Evolutionary conservation across 169 alveolate genomes (phyloP).

Genomic region (Cryptosporidium canis): DNA sequence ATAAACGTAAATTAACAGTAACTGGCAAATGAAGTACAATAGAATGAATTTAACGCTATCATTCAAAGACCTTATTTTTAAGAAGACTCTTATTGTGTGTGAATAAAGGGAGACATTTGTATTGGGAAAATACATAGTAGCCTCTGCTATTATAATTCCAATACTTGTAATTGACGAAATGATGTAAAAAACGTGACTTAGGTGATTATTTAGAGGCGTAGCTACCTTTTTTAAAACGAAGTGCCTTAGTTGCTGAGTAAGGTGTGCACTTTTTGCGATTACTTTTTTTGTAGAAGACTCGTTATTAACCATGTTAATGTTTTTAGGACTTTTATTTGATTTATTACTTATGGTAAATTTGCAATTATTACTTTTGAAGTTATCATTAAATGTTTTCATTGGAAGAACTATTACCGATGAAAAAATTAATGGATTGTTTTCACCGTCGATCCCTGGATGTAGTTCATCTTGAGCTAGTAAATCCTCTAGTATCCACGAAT

Average conservation of each 20-base stretch:
- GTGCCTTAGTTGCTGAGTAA: background rate
- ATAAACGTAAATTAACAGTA: constrained; percentile 7
- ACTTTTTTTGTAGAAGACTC: background rate
- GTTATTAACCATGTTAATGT: background rate
- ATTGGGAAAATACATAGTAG: constrained; percentile 26
- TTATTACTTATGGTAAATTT: background rate
- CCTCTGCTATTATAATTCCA: constrained; percentile 45
- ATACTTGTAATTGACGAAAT: constrained; percentile 1
- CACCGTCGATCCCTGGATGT: background rate
- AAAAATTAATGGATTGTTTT: background rate
- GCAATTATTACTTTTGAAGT: background rate
- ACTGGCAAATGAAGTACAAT: background rate
- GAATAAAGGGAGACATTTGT: constrained; percentile 22
- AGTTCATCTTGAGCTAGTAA: background rate
- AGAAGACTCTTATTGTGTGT: background rate
- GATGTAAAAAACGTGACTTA: background rate
- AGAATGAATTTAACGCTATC: background rate
- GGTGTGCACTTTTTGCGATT: background rate
- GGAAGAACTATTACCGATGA: background rate
- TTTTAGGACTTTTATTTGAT: background rate
- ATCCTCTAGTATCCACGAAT: constrained; percentile 25
- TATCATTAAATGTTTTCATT: background rate
- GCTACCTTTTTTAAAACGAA: background rate
- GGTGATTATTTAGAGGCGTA: background rate
- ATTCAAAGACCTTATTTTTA: background rate